Percentiles rank a stretch among this genome's conserved stretches.
These are phyloP conservation scores for Podospora bellae-mahoneyi DNA, from an alignment of 495 filamentous ascomycete species.

Conservation along the genomic window DNA sequence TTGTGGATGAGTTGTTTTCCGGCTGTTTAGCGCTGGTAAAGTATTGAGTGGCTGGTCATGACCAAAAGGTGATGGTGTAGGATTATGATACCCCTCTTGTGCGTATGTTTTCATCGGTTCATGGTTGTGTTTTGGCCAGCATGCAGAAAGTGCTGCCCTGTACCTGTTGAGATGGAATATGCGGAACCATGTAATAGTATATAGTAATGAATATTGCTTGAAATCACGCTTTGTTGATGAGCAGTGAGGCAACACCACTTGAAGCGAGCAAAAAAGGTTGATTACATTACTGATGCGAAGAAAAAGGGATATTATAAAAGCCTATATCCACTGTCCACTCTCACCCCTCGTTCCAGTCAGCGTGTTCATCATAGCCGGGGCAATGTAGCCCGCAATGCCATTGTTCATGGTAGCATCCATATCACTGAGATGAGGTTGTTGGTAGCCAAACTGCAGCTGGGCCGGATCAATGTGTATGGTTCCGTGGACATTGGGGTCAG, in stretches of 20 bases:
- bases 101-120: background rate
- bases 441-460: background rate
- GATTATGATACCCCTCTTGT: background rate
- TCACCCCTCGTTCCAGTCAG: background rate
- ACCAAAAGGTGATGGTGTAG: background rate
- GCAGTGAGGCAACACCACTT: too few species aligned
- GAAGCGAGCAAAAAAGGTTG: too few species aligned
- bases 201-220: background rate
- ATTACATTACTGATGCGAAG: too few species aligned
- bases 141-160: background rate
- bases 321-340: background rate
- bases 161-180: background rate
- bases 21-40: conserved; percentile 20
- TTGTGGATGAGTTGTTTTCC: conserved; percentile 35
- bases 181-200: background rate
- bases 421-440: background rate
- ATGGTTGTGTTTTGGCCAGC: background rate
- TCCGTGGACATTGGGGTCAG: background rate
- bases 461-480: background rate
- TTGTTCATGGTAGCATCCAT: background rate
- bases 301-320: background rate
- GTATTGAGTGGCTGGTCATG: background rate
- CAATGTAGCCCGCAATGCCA: background rate
- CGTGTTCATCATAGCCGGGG: too few species aligned
- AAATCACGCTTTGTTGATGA: too few species aligned